Conservation (phyloP, 768 basidiomycete species). For the Hericium rajendrae region DNA sequence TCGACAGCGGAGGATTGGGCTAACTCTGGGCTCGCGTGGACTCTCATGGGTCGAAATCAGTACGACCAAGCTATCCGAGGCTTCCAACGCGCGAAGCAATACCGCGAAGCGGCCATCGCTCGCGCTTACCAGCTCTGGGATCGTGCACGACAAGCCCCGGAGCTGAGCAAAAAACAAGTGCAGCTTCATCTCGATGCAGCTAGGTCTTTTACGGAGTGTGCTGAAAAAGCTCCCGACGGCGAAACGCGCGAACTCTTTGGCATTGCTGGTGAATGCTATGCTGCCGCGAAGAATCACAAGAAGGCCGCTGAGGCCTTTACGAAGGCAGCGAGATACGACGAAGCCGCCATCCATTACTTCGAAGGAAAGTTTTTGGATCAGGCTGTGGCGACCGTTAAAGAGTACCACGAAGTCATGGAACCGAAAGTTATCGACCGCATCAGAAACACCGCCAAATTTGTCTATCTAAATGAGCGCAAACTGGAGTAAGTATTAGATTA, state of each 20-base stretch:
- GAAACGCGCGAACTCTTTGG: conserved; percentile 22
- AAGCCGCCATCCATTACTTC: conserved; percentile 39
- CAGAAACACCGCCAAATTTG: conserved; percentile 33
- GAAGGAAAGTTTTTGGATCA: conserved; percentile 42
- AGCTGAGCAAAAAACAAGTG: conserved; percentile 17
- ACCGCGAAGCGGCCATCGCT: background rate
- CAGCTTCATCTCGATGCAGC: conserved; percentile 35
- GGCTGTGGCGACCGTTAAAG: conserved; percentile 35
- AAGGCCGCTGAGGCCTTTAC: conserved; percentile 38
- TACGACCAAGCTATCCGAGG: background rate
- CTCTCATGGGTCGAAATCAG: conserved; percentile 24
- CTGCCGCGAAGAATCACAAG: conserved; percentile 26
- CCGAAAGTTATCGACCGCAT: conserved; percentile 26
- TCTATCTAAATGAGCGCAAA: conserved; percentile 31
- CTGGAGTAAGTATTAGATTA: conserved; percentile 20
- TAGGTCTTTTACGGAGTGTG: conserved; percentile 34
- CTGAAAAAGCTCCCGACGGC: conserved; percentile 19
- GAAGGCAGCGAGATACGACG: conserved; percentile 31
- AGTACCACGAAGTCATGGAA: conserved; percentile 24
- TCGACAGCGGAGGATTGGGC: conserved; percentile 35
- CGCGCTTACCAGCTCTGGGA: conserved; percentile 4
- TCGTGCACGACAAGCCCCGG: conserved; percentile 32
- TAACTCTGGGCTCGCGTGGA: conserved; percentile 15
- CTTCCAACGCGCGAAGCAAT: background rate
- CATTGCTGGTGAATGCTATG: conserved; percentile 38